Base-by-base conservation (phyloP, 2,329 filamentous ascomycete genomes). In the Xylariomycetidae sp. region DNA sequence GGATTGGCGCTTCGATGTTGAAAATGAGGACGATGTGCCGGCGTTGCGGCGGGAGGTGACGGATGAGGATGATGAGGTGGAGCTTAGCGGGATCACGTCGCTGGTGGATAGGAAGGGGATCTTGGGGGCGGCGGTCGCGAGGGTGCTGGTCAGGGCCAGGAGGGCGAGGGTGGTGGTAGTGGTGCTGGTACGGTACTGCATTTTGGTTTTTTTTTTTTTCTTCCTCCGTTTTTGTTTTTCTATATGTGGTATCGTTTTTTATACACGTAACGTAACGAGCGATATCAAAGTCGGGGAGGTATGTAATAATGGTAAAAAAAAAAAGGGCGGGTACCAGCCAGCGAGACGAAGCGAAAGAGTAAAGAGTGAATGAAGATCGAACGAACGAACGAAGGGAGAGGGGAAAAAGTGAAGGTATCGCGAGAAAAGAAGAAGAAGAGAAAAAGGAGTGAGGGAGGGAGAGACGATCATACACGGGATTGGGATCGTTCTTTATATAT, bases 71-170 rank as follows among this genome's bases (percentile, higher is more conserved):
- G 26, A 9, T 0, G 32, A 15, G 11, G 13, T 25, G 6, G 32
- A 27, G 29, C 14, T 14, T 3, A 46, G 20, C 0, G 41, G 46
- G 25, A 50, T 45, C 4, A 38, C 36, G 3, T 34, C 34, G 17
- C 26, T 27, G 9, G 30, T 22, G 3, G 48, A 18, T 14, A 42
- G 32, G 44, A 50, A 50, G 9, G 47, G 46, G 33, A 49, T 50
- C 13, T 26, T 45, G n/a, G 49, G 44, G 8, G 39, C 19, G 8
- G 49, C 43, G 3, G 31, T 16, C 11, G 31, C 41, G 27, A 37
- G 23, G 16, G 36, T 30, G 29, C 42, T 35, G 36, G 34, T 31
- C 5, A 49, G 36, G 30, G 36, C 32, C n/a, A 40, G 26, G 23
- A 40, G 25, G 29, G 45, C 14, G 25, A 40, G 20, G 17, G 42